phyloP scores from a whole-genome alignment of 495 filamentous ascomycete genomes.

The Schizothecium vesticola region DNA sequence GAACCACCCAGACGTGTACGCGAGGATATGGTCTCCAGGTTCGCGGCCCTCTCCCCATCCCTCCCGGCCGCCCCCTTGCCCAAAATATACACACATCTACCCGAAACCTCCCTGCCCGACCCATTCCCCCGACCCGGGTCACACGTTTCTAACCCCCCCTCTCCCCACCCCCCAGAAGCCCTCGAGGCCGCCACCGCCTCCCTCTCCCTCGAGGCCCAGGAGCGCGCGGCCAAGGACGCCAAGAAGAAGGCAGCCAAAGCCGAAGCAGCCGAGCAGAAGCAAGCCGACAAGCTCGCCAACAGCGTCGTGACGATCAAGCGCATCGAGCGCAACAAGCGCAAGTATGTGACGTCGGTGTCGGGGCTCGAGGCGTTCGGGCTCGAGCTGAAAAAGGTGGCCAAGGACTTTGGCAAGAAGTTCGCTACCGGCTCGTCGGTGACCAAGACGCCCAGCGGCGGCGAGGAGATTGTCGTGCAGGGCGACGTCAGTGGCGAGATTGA shows the following conservation, averaged over 20 bases:
- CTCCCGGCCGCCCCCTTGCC: slow-evolving; percentile 2
- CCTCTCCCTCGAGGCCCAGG: slow-evolving; percentile 81
- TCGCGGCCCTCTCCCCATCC: slow-evolving; percentile 20
- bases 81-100: not conserved
- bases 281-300: slow-evolving; percentile 67
- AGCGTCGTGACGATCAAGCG: slow-evolving; percentile 89
- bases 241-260: slow-evolving; percentile 87
- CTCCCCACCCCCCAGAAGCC: slow-evolving; percentile 53
- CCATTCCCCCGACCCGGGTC: not conserved
- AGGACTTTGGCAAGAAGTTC: slow-evolving; percentile 87
- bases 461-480: slow-evolving; percentile 97
- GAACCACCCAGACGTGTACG: slow-evolving; percentile 65
- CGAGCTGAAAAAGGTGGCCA: slow-evolving; percentile 84
- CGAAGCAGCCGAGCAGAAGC: slow-evolving; percentile 71
- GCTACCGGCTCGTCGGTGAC: slow-evolving; percentile 92
- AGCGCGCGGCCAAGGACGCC: slow-evolving; percentile 89
- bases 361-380: slow-evolving; percentile 86
- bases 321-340: slow-evolving; percentile 95
- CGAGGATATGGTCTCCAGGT: slow-evolving; percentile 80
- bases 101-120: not conserved
- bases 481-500: slow-evolving; percentile 93
- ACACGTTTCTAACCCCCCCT: not conserved
- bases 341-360: slow-evolving; percentile 85
- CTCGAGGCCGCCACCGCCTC: slow-evolving; percentile 74
- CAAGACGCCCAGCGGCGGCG: slow-evolving; percentile 74